Evolutionary conservation across 495 filamentous ascomycete species (phyloP).

Genomic region (Achaetomiella virescens): DNA sequence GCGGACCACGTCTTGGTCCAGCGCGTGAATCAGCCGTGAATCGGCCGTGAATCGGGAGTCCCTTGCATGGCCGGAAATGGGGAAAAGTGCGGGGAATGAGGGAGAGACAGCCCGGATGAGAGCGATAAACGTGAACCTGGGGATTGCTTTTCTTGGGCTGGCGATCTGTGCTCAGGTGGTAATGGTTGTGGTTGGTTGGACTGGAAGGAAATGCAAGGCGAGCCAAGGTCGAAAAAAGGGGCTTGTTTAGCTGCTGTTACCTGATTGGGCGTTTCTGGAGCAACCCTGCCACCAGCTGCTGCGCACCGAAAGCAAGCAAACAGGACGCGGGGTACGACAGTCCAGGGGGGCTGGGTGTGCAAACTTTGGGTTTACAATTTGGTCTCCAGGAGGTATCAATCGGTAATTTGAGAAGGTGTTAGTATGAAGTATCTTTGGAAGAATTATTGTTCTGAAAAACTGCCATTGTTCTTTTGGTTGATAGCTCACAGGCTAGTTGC

Average conservation of each 20-base stretch:
- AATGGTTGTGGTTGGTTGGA: neutral
- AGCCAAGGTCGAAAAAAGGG: neutral
- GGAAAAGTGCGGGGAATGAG: conserved; percentile 11
- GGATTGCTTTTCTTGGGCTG: neutral
- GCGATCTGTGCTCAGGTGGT: neutral
- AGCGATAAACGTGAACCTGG: too few species aligned
- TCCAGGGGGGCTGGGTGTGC: neutral
- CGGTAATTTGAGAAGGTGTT: too few species aligned
- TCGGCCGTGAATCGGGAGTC: neutral
- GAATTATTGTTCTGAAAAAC: too few species aligned
- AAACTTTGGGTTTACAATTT: too few species aligned
- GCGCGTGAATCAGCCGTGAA: neutral
- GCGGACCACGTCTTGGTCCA: too few species aligned
- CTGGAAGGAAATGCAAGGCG: neutral
- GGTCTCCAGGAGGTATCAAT: too few species aligned
- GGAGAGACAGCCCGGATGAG: neutral
- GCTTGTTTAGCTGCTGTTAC: conserved; percentile 11
- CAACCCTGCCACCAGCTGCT: conserved; percentile 10
- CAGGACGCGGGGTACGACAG: neutral
- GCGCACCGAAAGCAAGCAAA: neutral
- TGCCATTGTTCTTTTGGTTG: too few species aligned
- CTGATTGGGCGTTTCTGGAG: conserved; percentile 21
- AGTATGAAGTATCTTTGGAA: too few species aligned
- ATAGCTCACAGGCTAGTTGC: too few species aligned
- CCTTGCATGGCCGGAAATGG: neutral